Base-by-base conservation (phyloP, 257 asterid genomes). In the Nicotiana tomentosiformis region DNA sequence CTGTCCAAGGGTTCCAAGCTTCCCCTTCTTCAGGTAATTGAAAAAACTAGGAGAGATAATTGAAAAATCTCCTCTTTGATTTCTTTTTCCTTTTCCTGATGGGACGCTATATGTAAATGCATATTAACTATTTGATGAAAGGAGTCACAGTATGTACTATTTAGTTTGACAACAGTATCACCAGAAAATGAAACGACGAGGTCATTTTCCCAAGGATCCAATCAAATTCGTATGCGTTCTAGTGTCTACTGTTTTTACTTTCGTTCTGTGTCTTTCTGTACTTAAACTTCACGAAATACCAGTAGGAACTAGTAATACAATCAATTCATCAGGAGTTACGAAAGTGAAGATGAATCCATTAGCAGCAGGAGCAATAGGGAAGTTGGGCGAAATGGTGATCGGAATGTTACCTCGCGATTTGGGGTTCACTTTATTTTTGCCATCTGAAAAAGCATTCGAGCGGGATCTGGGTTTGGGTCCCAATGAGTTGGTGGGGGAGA, bases 401-500 rank as follows among this genome's bases (percentile, higher is more conserved):
- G 82, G 77, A 77, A 92, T 94, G 97, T 81, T 94, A 65, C 96
- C 98, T 61, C 85, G 84, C 84, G 96, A 94, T 90, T 90, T 94
- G 61, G 90, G 89, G 2, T 94, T 94, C 86, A 93, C 98, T 4
- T 85, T 94, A 74, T 93, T 94, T 72, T 87, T 93, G 82, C 97
- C 97, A 32, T 90, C 94, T 18, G 93, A 90, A 66, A 86, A 86
- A 43, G 93, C 98, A 20, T 88, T 94, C 6, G 84, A 85, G 65
- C 91, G 94, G 39, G 89, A 87, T 76, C 84, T 93, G 67, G 81
- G 92, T 7, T 61, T 94, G 90, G 77, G 57, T 8, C 82, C 78
- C 84, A 90, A 86, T 84, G 93, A 88, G 65, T 80, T 86, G 37
- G 49, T 30, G n/a, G 88, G 65, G 26, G 89, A 82, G 33, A 82